Base-by-base conservation (phyloP, 768 basidiomycete species). In the Myochromella boudieri region DNA sequence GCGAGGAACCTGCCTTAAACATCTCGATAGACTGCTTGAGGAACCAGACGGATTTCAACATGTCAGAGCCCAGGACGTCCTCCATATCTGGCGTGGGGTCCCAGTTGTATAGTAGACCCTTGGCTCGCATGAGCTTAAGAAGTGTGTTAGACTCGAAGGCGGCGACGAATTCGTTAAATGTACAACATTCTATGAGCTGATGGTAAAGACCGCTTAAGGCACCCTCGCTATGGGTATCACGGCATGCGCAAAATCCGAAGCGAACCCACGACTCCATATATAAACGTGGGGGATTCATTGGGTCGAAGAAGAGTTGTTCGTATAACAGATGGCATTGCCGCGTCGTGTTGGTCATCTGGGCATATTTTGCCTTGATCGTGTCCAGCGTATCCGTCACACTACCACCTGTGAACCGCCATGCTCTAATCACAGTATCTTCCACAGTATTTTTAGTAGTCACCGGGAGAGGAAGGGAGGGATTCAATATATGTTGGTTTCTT, bases 21-120 rank as follows among this genome's bases (percentile, higher is more conserved):
- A 58, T 39, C 33, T 44, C 42, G 22, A 62, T 49, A 40, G 59
- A 62, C 37, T 62, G 60, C 53, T 70, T 74, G 32, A 74, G 58
- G 24, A 58, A 14, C 71, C 71, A 74, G 11, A 71, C 71, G 6
- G 69, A 68, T 29, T 60, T 58, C 2, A 29, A 7, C 1, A n/a
- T 8, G 1, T 60, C 61, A 5, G 54, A 44, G 11, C 48, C 43
- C 14, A 71, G 55, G 25, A 67, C 53, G 28, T 63, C 64, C 4
- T 57, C 52, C 28, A 69, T 46, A 44, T 54, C n/a, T n/a, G n/a
- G n/a, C n/a, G n/a, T n/a, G n/a, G n/a, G n/a, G n/a, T n/a, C n/a
- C n/a, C n/a, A n/a, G n/a, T n/a, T n/a, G n/a, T n/a, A n/a, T n/a
- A n/a, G n/a, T n/a, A 45, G 24, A 48, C 55, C 60, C 17, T 62